phyloP scores from a whole-genome alignment of 73 alveolate species.

The Paramecium sexaurelia region DNA sequence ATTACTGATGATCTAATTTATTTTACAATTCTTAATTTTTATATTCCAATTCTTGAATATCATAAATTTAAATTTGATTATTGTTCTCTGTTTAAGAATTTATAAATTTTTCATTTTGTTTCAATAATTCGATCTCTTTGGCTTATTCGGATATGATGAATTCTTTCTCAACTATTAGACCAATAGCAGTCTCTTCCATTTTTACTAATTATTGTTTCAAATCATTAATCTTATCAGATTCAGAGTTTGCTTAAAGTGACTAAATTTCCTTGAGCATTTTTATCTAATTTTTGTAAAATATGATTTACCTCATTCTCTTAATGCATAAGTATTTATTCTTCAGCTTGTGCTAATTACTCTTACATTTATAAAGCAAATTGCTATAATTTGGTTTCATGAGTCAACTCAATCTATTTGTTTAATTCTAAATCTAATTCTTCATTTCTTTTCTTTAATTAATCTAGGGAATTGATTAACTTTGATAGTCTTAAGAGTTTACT shows the following conservation, averaged over 20 bases:
- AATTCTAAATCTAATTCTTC: background rate
- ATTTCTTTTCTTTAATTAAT: background rate
- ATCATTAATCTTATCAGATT: slow-evolving; percentile 17
- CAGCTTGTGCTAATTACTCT: slow-evolving; percentile 33
- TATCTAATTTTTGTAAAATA: no score
- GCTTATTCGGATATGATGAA: background rate
- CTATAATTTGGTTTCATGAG: background rate
- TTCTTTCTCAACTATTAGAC: slow-evolving; percentile 1
- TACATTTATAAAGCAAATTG: slow-evolving; percentile 13
- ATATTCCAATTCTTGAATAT: background rate
- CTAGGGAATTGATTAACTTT: slow-evolving; percentile 10
- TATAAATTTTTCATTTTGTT: background rate
- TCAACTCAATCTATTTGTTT: background rate
- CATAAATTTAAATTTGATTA: background rate
- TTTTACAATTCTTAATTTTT: background rate
- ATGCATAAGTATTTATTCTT: background rate
- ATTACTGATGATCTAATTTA: background rate
- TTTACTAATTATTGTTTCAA: background rate
- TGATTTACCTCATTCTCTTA: slow-evolving; percentile 1
- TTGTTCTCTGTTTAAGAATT: background rate
- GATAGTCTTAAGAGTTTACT: background rate
- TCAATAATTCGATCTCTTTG: background rate
- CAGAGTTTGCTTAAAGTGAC: background rate
- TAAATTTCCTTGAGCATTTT: background rate
- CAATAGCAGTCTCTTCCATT: slow-evolving; percentile 45